phyloP scores from a whole-genome alignment of 176 grass and related monocot species.

The Bolboschoenus planiculmis region DNA sequence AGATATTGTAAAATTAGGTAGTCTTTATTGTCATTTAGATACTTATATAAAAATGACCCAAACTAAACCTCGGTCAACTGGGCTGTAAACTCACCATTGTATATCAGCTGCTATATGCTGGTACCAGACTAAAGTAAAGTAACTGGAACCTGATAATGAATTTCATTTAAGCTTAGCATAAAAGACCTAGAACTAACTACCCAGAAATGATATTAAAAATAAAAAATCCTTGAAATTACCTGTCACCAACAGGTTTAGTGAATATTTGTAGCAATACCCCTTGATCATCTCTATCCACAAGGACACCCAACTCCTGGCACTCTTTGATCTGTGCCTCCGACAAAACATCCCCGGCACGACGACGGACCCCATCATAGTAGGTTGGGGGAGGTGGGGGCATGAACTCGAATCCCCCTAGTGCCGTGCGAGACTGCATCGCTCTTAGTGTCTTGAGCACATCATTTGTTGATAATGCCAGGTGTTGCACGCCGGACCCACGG shows the following conservation, averaged over 20 bases:
- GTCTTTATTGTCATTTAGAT: neutral
- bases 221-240: constrained; percentile 33
- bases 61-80: neutral
- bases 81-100: neutral
- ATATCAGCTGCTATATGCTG: neutral
- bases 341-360: constrained; percentile 61
- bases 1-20: neutral
- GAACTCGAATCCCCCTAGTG: constrained; percentile 72
- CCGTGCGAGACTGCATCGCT: constrained; percentile 51
- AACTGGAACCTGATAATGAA: neutral
- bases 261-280: constrained; percentile 92
- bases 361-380: constrained; percentile 74
- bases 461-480: constrained; percentile 66
- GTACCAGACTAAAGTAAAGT: neutral
- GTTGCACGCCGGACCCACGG: constrained; percentile 77
- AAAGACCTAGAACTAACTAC: neutral
- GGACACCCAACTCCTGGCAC: constrained; percentile 74
- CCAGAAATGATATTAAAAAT: neutral
- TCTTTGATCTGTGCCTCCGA: constrained; percentile 71
- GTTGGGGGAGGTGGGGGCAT: constrained; percentile 40
- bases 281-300: constrained; percentile 94
- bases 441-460: constrained; percentile 71
- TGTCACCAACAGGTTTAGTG: constrained; percentile 89
- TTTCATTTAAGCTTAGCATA: neutral
- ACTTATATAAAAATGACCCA: neutral